These are phyloP conservation scores for Cladosporium sp. DNA, from an alignment of 2,329 filamentous ascomycete species.

Conservation along the genomic window DNA sequence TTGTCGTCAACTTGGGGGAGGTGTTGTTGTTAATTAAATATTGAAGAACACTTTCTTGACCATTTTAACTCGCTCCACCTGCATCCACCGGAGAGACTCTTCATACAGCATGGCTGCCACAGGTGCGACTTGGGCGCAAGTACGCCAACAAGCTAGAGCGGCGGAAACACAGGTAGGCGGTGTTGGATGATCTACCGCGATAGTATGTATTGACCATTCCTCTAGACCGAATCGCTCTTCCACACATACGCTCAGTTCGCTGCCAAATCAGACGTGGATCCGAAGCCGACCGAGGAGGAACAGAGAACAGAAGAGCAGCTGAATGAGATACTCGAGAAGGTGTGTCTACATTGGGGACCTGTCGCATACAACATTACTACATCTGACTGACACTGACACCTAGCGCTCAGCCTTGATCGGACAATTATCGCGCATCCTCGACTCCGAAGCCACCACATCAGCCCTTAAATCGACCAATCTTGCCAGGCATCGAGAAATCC, in stretches of 20 bases:
- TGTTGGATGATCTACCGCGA: background rate
- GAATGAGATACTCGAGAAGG: conserved; percentile 80
- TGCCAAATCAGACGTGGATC: conserved; percentile 72
- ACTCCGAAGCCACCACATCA: conserved; percentile 89
- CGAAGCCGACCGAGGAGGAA: conserved; percentile 85
- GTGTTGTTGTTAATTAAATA: background rate
- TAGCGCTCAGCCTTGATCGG: conserved; percentile 79
- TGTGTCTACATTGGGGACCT: conserved; percentile 39
- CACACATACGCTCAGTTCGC: conserved; percentile 90
- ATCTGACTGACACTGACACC: conserved; percentile 20
- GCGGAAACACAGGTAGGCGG: conserved; percentile 80
- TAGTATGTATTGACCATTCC: conserved; percentile 25
- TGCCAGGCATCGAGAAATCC: conserved; percentile 83
- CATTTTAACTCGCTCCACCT: background rate
- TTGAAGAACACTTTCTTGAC: background rate
- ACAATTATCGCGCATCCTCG: conserved; percentile 84
- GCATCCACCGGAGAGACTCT: background rate
- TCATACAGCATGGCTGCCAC: conserved; percentile 43
- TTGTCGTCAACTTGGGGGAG: background rate
- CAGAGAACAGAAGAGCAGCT: conserved; percentile 75
- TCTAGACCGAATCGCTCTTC: conserved; percentile 78
- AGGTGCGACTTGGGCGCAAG: conserved; percentile 73
- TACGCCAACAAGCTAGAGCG: conserved; percentile 86
- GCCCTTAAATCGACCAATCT: conserved; percentile 98
- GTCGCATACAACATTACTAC: background rate